phyloP scores from a whole-genome alignment of 192 early-diverging fungal genomes.

The Mortierella hygrophila region DNA sequence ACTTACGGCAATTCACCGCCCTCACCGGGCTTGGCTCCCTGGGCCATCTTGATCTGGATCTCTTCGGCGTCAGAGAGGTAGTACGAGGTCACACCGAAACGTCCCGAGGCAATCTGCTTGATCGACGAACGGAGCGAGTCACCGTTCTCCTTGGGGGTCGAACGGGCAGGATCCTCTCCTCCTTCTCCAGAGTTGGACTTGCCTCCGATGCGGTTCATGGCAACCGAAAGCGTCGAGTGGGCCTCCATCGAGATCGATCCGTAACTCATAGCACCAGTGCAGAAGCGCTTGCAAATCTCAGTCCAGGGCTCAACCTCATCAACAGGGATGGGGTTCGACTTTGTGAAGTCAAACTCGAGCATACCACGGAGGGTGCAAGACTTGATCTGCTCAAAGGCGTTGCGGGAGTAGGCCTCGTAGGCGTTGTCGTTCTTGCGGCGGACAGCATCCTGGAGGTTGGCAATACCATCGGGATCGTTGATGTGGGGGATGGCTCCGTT shows the following conservation, averaged over 20 bases:
- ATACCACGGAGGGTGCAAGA: slow-evolving; percentile 95
- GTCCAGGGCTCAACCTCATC: slow-evolving; percentile 99
- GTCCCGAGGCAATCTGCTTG: slow-evolving; percentile 98
- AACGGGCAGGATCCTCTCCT: slow-evolving; percentile 93
- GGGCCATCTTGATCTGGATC: slow-evolving; percentile 99
- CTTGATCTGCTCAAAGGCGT: slow-evolving; percentile 85
- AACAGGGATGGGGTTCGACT: slow-evolving; percentile 79
- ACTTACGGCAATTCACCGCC: slow-evolving; percentile 86
- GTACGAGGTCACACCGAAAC: slow-evolving; percentile 96
- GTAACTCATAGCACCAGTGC: slow-evolving; percentile 99
- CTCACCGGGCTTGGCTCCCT: slow-evolving; percentile 99
- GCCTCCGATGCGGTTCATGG: slow-evolving; percentile 97
- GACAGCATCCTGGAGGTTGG: slow-evolving; percentile 95
- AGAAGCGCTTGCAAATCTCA: slow-evolving; percentile 94
- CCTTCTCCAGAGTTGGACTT: slow-evolving; percentile 99
- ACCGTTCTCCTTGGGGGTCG: slow-evolving; percentile 77
- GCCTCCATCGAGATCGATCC: slow-evolving; percentile 97
- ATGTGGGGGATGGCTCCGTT: slow-evolving; percentile 92
- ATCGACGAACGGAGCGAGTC: slow-evolving; percentile 91
- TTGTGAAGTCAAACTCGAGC: slow-evolving; percentile 89
- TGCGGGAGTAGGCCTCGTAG: slow-evolving; percentile 87
- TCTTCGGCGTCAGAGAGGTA: slow-evolving; percentile 97
- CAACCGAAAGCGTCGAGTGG: slow-evolving; percentile 91
- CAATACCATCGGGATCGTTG: slow-evolving; percentile 90
- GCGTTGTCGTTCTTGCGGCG: slow-evolving; percentile 89